phyloP scores from a whole-genome alignment of 2,329 filamentous ascomycete species.

The Pyrenophora teres region DNA sequence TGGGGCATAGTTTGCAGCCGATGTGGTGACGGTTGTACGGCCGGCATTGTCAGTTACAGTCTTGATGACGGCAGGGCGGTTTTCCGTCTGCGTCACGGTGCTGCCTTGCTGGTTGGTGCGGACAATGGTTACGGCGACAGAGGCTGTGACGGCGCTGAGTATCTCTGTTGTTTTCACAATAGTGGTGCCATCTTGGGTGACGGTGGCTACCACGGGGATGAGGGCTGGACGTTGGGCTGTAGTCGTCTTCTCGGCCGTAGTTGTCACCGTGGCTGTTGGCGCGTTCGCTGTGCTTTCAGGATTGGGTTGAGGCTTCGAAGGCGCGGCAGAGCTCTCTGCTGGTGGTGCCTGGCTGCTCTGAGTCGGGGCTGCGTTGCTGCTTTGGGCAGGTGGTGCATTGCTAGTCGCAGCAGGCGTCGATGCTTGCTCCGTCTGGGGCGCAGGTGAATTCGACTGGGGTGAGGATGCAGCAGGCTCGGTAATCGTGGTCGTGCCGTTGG shows the following conservation, averaged over 20 bases:
- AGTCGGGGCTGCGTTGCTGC: not conserved
- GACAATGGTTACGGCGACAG: slow-evolving; percentile 45
- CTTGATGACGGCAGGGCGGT: slow-evolving; percentile 45
- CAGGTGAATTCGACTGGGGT: slow-evolving; percentile 1
- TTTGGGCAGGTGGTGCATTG: slow-evolving; percentile 7
- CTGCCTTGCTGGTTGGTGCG: slow-evolving; percentile 49
- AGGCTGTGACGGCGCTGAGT: slow-evolving; percentile 48
- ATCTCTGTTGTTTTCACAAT: slow-evolving; percentile 47
- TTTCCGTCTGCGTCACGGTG: slow-evolving; percentile 45
- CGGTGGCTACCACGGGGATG: slow-evolving; percentile 46
- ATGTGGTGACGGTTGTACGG: slow-evolving; percentile 42
- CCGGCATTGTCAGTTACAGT: slow-evolving; percentile 49
- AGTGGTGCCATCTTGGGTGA: slow-evolving; percentile 46
- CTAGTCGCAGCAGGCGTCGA: not conserved
- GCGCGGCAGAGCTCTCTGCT: too few species aligned
- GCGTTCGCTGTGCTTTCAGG: not conserved
- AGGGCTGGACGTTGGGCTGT: slow-evolving; percentile 36
- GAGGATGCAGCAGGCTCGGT: slow-evolving; percentile 1
- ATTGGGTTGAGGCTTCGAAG: not conserved
- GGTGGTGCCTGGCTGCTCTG: too few species aligned
- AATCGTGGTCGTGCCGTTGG: slow-evolving; percentile 30
- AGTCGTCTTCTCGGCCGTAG: slow-evolving; percentile 1
- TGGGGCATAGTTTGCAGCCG: slow-evolving; percentile 37
- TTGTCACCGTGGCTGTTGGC: slow-evolving; percentile 3
- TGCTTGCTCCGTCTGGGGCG: slow-evolving; percentile 1